Evolutionary conservation across 768 basidiomycete genomes (phyloP), one percentile per base, ranked within the genome.

Genomic region (Sarcodon sp.): DNA sequence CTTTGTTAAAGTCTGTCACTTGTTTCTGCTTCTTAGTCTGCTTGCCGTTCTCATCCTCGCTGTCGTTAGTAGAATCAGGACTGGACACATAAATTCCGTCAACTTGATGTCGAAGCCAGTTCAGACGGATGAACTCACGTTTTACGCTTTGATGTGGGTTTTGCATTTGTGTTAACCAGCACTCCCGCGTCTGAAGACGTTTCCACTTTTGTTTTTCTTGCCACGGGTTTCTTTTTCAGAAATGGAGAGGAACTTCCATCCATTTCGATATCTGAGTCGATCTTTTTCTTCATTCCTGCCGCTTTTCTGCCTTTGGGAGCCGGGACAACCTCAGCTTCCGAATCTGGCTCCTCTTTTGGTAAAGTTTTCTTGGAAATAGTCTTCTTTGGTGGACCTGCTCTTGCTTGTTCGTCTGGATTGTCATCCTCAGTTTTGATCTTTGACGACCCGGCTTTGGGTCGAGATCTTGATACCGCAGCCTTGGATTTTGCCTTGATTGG

Each of bases 1-100:
- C 49, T 58, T 80, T 79, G 35, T 61, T 63, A 53, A 83, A 83
- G 56, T 82, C 79, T 4, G 74, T 75, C 48, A 83, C 62, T 4
- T 68, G 55, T 0, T 69, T 58, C 48, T 74, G 69, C 47, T 50
- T 50, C 7, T 48, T 51, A 16, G 52, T 51, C 51, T 55, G 52
- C 49, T 55, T 52, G 27, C 48, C 27, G 33, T 27, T 43, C 5
- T 47, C 50, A 37, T 51, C 38, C 3, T 41, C 49, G 33, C 15
- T 27, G 27, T 32, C 27, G 36, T 51, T 44, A 44, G 12, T 27
- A 27, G 21, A 27, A 39, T 44, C 46, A 43, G 36, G 11, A n/a
- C 41, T 27, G 33, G 3, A 34, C 12, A 27, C 7, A 44, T 12
- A n/a, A 35, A 16, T 12, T n/a, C 32, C 39, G 11, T 8, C 8